Base-by-base conservation (phyloP, 2,329 filamentous ascomycete genomes). In the Fusarium nygamai region DNA sequence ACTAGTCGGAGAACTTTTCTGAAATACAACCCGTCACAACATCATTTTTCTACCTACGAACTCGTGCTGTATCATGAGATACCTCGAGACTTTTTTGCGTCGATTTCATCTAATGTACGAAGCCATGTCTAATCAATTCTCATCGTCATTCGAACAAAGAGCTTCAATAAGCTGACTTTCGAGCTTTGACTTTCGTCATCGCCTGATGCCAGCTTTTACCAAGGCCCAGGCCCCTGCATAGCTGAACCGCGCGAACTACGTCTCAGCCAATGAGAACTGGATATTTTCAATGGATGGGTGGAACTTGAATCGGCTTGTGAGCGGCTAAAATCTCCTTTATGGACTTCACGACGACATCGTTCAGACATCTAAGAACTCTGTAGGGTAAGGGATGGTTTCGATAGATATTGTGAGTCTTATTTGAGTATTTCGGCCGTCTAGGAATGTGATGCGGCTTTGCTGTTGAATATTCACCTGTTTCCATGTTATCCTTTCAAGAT, bases 171-270 rank as follows among this genome's bases (percentile, higher is more conserved):
- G 56, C 48, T 47, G 54, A 41, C 44, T 6, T 59, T 48, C 27
- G 31, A 71, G 31, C 54, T 29, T 27, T 67, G 43, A 27, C 54
- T 75, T 75, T 73, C 72, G 72, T 75, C 72, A 73, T 75, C 69
- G 61, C 36, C 46, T 66, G 51, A 64, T 66, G 22, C 51, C 68
- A 44, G 54, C 63, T 57, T 61, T 34, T 50, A 53, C 51, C 63
- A 62, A 63, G 56, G 47, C 38, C 46, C 38, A 39, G 47, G 50
- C 69, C 72, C 72, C 72, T 75, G 69, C 57, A 43, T 58, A 73
- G 72, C 72, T 74, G 69, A 72, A 53, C 43, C 50, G 39, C 53
- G 24, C 44, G 43, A 71, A 51, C 56, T 36, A 12, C 43, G 20
- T 19, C n/a, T 24, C 27, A 44, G 36, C 72, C 72, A 75, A 74